Conservation (phyloP, 1,284 basidiomycete species). For the Pseudozyma thailandica region DNA sequence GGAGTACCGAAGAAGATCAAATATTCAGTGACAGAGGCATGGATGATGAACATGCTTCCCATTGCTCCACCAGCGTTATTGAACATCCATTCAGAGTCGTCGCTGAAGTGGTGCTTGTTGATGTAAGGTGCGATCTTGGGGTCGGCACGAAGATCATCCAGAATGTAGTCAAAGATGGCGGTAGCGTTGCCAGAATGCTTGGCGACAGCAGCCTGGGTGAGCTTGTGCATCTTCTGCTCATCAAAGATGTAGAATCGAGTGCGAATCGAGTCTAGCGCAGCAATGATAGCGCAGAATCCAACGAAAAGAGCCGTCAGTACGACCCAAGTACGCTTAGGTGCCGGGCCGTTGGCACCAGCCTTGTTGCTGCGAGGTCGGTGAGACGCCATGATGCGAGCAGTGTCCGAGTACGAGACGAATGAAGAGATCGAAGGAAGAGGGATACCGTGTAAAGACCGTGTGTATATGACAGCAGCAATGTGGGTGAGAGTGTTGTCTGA, state of each 20-base stretch:
- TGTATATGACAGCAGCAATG: constrained; percentile 2
- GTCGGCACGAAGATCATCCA: constrained; percentile 52
- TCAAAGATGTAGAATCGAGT: constrained; percentile 64
- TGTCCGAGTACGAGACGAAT: neutral
- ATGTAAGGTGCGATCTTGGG: constrained; percentile 56
- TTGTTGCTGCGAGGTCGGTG: constrained; percentile 39
- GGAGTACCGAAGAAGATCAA: constrained; percentile 90
- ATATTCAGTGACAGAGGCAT: constrained; percentile 86
- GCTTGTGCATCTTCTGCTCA: constrained; percentile 49
- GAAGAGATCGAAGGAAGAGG: neutral
- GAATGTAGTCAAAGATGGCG: constrained; percentile 63
- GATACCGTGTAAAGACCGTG: constrained; percentile 28
- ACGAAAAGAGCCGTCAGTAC: constrained; percentile 30
- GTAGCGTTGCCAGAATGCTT: constrained; percentile 57
- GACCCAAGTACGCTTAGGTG: constrained; percentile 27
- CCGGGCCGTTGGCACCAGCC: neutral
- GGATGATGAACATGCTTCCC: constrained; percentile 96
- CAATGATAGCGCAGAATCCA: constrained; percentile 30
- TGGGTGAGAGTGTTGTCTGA: neutral
- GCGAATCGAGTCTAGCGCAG: constrained; percentile 40
- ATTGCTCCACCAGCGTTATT: constrained; percentile 98
- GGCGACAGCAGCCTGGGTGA: constrained; percentile 52
- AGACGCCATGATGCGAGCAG: constrained; percentile 16
- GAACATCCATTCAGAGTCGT: constrained; percentile 86
- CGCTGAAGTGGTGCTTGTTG: constrained; percentile 56